phyloP scores from a whole-genome alignment of 257 asterid species.

The Gynochthodes officinalis region DNA sequence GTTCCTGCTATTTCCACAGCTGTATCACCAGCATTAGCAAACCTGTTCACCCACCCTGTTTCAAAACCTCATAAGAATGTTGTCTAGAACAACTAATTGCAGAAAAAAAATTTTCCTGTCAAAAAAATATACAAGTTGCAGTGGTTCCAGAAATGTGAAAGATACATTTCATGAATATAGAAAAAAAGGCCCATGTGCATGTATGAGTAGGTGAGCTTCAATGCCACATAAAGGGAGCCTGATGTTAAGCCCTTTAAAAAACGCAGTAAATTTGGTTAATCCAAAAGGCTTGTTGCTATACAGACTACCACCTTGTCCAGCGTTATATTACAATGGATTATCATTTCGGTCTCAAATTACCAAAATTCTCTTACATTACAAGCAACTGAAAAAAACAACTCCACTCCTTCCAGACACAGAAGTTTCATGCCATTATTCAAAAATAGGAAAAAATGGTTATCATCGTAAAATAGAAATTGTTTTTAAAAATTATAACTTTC shows the following conservation, averaged over 20 bases:
- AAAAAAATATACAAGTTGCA: neutral
- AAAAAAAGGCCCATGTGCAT: neutral
- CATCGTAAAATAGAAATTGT: neutral
- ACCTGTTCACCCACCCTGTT: conserved; percentile 96
- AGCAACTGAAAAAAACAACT: neutral
- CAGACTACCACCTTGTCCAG: neutral
- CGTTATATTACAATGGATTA: neutral
- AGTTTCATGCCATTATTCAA: neutral
- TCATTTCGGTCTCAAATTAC: neutral
- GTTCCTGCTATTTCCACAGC: conserved; percentile 90
- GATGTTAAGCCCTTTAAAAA: neutral
- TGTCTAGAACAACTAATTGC: neutral
- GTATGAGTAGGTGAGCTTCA: neutral
- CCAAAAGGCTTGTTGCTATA: neutral
- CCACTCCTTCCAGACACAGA: neutral
- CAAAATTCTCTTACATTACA: neutral
- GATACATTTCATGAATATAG: neutral
- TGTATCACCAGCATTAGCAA: conserved; percentile 93
- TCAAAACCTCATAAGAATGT: conserved; percentile 20
- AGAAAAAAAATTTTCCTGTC: neutral
- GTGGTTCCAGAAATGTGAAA: neutral
- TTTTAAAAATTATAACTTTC: neutral
- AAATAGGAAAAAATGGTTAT: neutral
- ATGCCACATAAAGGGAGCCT: neutral
- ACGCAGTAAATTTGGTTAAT: neutral